Evolutionary conservation across 2,329 filamentous ascomycete genomes (phyloP), one percentile per base, ranked within the genome.

Genomic region (Beauveria brongniartii): DNA sequence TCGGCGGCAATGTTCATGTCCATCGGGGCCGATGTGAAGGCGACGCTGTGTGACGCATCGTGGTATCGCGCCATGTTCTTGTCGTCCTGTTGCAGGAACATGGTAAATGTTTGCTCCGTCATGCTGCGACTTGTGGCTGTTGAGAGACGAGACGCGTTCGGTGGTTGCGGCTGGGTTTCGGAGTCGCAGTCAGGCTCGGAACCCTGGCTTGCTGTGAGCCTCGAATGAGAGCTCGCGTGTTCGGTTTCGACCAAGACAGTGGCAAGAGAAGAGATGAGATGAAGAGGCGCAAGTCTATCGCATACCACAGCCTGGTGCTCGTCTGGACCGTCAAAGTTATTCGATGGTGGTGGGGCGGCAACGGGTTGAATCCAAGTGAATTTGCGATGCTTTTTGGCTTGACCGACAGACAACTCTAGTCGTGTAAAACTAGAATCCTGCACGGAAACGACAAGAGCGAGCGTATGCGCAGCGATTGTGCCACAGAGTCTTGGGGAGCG

Each of bases 1-100:
- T 81, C 78, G 63, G 79, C 77, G 26, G 77, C 72, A 64, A 80
- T 75, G 67, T 72, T 73, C 69, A 83, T 72, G 61, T 81, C 78
- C 70, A 83, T 77, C 50, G 74, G 69, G 6, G 75, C 72, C 16
- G 75, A 70, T 28, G 74, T 73, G 65, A 73, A 76, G 67, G 76
- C 72, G 44, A 71, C 64, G 66, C 66, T 63, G 30, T 76, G 77
- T 14, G 74, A 71, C 16, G 77, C 72, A 47, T 81, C 72, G 47
- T 81, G 75, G 69, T 81, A 82, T 62, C 77, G 76, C 50, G 66
- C 69, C 69, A 74, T 78, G 64, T 80, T 75, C 63, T 75, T 71
- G 53, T 67, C 64, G 52, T 74, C 72, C 34, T 51, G 60, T 55
- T 62, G 61, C 30, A 48, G 34, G 66, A 69, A 62, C 48, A 62